phyloP scores from a whole-genome alignment of 305 asterid species.

The Fraxinus angustifolia region DNA sequence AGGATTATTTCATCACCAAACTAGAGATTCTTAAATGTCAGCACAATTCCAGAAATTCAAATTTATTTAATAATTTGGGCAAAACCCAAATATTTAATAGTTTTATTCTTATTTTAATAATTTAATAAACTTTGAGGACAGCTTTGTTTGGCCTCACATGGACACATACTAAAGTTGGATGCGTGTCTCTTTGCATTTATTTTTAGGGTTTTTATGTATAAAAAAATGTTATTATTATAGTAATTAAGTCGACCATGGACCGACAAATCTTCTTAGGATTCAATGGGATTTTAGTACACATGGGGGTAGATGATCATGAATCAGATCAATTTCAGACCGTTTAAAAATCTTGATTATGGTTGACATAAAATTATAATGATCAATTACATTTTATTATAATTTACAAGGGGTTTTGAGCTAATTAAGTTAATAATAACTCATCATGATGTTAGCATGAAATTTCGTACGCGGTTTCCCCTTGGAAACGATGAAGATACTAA shows the following conservation, averaged over 20 bases:
- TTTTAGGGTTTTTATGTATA: background rate
- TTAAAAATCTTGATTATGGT: background rate
- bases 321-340: constrained; percentile 1
- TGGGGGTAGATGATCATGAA: constrained; percentile 10
- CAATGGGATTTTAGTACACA: constrained; percentile 47
- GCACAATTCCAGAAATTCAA: background rate
- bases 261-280: constrained; percentile 70
- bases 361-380: too few species aligned
- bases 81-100: background rate
- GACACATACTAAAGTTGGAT: constrained; percentile 23
- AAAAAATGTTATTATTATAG: constrained; percentile 5
- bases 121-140: constrained; percentile 6
- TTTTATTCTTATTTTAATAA: background rate
- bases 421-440: background rate
- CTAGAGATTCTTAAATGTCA: background rate
- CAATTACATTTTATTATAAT: background rate
- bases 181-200: constrained; percentile 15
- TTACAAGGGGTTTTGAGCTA: background rate
- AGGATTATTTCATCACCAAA: background rate
- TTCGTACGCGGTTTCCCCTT: too few species aligned
- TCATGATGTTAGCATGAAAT: background rate
- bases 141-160: constrained; percentile 33
- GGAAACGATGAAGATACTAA: background rate
- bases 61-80: too few species aligned
- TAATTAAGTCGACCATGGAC: constrained; percentile 37